Base-by-base conservation (phyloP, 345 rosid species). In the Brassica rapa region DNA sequence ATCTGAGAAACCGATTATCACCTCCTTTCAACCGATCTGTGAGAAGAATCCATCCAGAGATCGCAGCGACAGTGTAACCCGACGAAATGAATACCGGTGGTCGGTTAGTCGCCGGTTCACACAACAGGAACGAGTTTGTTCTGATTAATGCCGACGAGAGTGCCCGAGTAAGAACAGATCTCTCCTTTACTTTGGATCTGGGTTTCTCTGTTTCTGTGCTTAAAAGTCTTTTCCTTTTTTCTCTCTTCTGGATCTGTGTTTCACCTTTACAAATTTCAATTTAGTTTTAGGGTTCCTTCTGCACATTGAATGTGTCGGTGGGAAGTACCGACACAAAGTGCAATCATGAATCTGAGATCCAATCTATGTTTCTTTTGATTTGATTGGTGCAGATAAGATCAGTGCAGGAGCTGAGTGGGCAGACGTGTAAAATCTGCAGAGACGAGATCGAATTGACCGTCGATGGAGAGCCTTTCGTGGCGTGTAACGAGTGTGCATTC, bases 401-500 rank as follows among this genome's bases (percentile, higher is more conserved):
- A 6, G 99, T 95, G 74, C 80, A 87, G 82, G 99, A 95, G 85
- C 83, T 93, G 66, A 95, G 98, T 73, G 97, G 96, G 19, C 99
- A 93, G 82, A 93, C 85, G 67, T 95, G 99, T 76, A 88, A 93
- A 79, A 93, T 95, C 73, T 95, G 99, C 78, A 92, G 91, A 66
- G 99, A 95, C 29, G 98, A 90, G 84, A 86, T 95, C 16, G 98
- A 93, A 81, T 60, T 95, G 67, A 86, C 94, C 0, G 92, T 84
- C 7, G 89, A 86, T 46, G 96, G 97, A 49, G 99, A 95, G 82
- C 87, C 84, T 6, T 95, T 95, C 37, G 97, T 95, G 77, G 99
- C 99, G 11, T 95, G 99, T 88, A 95, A 95, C 30, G 99, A 95
- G 83, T 95, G 99, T 82, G 99, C 98, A 66, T 95, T 93, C 86